Conservation (phyloP, 1,139 yeast species). For the Yamadazyma blattariae region DNA sequence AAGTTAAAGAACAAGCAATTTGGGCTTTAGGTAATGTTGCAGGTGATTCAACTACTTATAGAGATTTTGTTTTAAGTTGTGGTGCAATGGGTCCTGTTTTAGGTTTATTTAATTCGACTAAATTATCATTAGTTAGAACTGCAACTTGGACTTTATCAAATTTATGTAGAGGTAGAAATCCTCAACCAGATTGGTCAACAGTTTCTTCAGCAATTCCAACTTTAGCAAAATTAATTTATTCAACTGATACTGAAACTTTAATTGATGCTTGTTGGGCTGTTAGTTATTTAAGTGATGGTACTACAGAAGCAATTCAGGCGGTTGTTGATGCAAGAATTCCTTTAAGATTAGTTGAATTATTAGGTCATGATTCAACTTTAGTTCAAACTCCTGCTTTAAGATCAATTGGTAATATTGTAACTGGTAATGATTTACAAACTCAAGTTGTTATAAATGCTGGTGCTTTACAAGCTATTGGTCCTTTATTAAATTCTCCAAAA, state of each 20-base stretch:
- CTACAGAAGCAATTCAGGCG: slow-evolving; percentile 90
- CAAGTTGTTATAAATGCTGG: slow-evolving; percentile 94
- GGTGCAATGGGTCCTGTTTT: slow-evolving; percentile 91
- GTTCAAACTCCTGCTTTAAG: slow-evolving; percentile 97
- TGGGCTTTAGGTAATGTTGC: slow-evolving; percentile 99
- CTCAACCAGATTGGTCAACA: slow-evolving; percentile 92
- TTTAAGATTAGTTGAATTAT: slow-evolving; percentile 84
- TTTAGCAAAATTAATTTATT: slow-evolving; percentile 83
- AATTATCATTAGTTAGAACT: slow-evolving; percentile 86
- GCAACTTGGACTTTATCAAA: slow-evolving; percentile 98
- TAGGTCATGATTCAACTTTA: slow-evolving; percentile 76
- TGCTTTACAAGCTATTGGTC: slow-evolving; percentile 80
- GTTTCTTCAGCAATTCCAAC: slow-evolving; percentile 90
- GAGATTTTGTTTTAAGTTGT: slow-evolving; percentile 82
- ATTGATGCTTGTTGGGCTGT: slow-evolving; percentile 99
- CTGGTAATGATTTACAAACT: slow-evolving; percentile 94
- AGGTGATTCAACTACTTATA: slow-evolving; percentile 86
- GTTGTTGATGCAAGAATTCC: slow-evolving; percentile 97
- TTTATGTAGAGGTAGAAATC: slow-evolving; percentile 93
- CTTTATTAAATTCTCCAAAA: slow-evolving; percentile 77
- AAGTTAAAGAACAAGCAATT: slow-evolving; percentile 96
- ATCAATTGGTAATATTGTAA: slow-evolving; percentile 96
- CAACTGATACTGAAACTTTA: slow-evolving; percentile 87
- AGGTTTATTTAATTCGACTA: slow-evolving; percentile 72
- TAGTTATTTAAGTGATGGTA: slow-evolving; percentile 90